Evolutionary conservation across 176 grass and related monocot species (phyloP), one percentile per base, ranked within the genome.

Genomic region (Musa acuminata): DNA sequence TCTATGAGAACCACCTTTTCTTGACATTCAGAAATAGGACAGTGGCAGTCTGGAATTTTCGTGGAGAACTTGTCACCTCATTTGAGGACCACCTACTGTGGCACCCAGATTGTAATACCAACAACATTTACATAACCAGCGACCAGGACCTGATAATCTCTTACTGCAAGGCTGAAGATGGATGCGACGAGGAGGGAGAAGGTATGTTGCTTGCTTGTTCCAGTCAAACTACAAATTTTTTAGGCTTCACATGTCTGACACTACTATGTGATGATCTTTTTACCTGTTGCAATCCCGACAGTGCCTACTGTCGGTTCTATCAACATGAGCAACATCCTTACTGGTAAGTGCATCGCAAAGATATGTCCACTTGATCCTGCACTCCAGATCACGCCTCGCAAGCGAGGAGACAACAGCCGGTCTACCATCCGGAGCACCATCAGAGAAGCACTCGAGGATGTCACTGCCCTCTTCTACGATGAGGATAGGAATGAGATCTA

Each of bases 121-220:
- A 78, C 50, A 78, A 78, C 49, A 78, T 68, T 23, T 78, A 78
- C n/a, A 68, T 78, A 20, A 78, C 76, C 6, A 54, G 50, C 54
- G 64, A 69, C 27, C 62, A 78, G 64, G 76, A 78, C 51, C 21
- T 78, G 20, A 78, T 78, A 17, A 78, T 78, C 49, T 78, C 76
- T 8, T 78, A 78, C 1, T 78, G 63, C 50, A 68, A 55, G 23
- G 49, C 64, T 23, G 48, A 17, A 67, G 62, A 78, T 23, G 60
- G n/a, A 54, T 21, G 27, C 17, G 49, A 25, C 23, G 12, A 26
- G 9, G 49, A 67, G 51, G 72, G 52, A 59, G 72, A 74, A 74
- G 72, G 72, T 75, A n/a, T 43, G 7, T 58, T 19, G 13, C 4
- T 48, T 49, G 13, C 25, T 26, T 58, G 10, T 27, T n/a, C 21